Conservation (phyloP, 2,329 filamentous ascomycete genomes). For the Alternaria sp. region DNA sequence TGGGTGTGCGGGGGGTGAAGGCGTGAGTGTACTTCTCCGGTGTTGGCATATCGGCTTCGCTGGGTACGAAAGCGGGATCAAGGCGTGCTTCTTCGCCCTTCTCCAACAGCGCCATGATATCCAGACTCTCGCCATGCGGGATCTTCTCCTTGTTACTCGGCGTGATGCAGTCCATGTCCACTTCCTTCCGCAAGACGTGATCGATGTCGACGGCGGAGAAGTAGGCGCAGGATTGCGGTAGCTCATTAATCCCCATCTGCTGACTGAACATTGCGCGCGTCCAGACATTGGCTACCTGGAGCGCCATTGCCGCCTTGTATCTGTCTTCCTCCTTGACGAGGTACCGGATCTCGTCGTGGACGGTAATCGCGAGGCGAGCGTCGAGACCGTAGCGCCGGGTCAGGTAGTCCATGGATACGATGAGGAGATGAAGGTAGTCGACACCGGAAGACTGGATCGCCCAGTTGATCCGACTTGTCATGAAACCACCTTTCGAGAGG, state of each 20-base stretch:
- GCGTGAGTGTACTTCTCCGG: conserved; percentile 67
- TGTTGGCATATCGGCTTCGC: conserved; percentile 61
- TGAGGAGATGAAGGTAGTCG: conserved; percentile 93
- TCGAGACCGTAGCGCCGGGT: conserved; percentile 82
- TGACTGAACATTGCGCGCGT: conserved; percentile 97
- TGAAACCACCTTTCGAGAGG: conserved; percentile 86
- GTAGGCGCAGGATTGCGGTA: conserved; percentile 92
- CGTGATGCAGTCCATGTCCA: conserved; percentile 96
- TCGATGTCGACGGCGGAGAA: conserved; percentile 97
- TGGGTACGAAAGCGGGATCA: conserved; percentile 67
- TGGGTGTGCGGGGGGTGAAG: conserved; percentile 75
- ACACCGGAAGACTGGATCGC: conserved; percentile 97
- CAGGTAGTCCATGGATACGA: conserved; percentile 94
- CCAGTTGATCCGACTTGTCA: conserved; percentile 98
- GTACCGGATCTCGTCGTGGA: conserved; percentile 97
- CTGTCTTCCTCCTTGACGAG: conserved; percentile 84
- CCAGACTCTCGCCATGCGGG: conserved; percentile 82
- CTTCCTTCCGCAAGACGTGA: conserved; percentile 93
- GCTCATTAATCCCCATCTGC: conserved; percentile 93
- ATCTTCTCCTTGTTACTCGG: conserved; percentile 83
- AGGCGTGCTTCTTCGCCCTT: conserved; percentile 74
- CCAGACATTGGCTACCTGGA: conserved; percentile 95
- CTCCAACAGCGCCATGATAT: conserved; percentile 77
- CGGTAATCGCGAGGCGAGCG: conserved; percentile 87
- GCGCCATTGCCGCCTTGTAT: conserved; percentile 87